A percentile compares a stretch with the other conserved stretches of the same genome.
These are phyloP conservation scores for Podospora conica DNA, from an alignment of 495 filamentous ascomycete genomes.

Conservation along the genomic window DNA sequence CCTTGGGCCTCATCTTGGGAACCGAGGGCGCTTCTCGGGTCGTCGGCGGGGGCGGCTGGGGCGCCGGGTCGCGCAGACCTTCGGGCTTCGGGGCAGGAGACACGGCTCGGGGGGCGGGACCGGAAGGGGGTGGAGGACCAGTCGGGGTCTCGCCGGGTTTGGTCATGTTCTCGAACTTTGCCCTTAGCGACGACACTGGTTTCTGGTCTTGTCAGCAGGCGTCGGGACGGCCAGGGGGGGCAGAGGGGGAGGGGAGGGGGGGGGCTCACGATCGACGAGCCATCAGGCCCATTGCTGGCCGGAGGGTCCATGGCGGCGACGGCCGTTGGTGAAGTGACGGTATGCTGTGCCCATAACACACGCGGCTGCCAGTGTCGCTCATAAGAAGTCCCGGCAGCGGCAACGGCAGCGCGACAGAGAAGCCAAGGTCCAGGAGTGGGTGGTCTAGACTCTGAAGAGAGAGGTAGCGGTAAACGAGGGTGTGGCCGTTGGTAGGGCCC, in stretches of 20 bases:
- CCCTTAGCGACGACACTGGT: conserved; percentile 87
- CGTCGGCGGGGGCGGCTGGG: conserved; percentile 33
- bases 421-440: neutral
- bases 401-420: neutral
- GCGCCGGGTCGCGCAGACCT: conserved; percentile 40
- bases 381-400: conserved; percentile 17
- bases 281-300: conserved; percentile 45
- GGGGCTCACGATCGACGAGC: conserved; percentile 52
- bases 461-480: neutral
- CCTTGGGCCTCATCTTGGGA: conserved; percentile 41
- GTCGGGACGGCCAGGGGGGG: conserved; percentile 11
- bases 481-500: neutral
- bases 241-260: neutral
- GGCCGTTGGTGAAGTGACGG: conserved; percentile 26
- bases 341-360: conserved; percentile 30
- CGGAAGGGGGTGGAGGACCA: conserved; percentile 18
- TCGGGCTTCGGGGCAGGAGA: conserved; percentile 35
- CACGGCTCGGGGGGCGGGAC: conserved; percentile 23
- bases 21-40: conserved; percentile 45
- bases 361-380: conserved; percentile 18
- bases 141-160: conserved; percentile 41
- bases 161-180: conserved; percentile 85
- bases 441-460: neutral
- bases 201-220: conserved; percentile 36
- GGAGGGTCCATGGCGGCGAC: conserved; percentile 37